These are phyloP conservation scores for Corylus heterophylla DNA, from an alignment of 306 rosid genomes.

Conservation along the genomic window DNA sequence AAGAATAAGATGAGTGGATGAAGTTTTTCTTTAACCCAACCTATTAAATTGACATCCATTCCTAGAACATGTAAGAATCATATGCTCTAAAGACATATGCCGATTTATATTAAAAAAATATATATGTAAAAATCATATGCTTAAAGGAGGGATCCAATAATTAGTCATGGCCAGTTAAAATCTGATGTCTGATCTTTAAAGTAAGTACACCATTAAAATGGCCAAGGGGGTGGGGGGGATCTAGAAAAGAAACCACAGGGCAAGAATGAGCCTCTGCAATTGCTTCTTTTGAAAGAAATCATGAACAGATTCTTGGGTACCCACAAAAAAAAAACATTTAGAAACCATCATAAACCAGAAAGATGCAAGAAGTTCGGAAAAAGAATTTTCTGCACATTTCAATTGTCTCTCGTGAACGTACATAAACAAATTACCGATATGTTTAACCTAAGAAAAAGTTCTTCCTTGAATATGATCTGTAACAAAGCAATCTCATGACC, in stretches of 20 bases:
- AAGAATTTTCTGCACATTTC: constrained; percentile 83
- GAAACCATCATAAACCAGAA: background rate
- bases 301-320: background rate
- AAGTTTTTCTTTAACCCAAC: too few relatives aligned
- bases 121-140: too few relatives aligned
- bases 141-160: too few relatives aligned
- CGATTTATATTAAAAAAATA: too few relatives aligned
- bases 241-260: background rate
- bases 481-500: constrained; percentile 68
- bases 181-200: background rate
- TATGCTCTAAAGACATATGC: too few relatives aligned
- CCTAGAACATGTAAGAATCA: too few relatives aligned
- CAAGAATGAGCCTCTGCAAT: background rate
- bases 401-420: constrained; percentile 57
- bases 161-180: too few relatives aligned
- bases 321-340: background rate
- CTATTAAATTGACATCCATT: too few relatives aligned
- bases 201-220: background rate
- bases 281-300: background rate
- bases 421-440: constrained; percentile 69
- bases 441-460: constrained; percentile 55
- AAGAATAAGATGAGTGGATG: too few relatives aligned
- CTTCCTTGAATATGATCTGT: constrained; percentile 69
- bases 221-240: background rate
- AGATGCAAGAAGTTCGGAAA: constrained; percentile 14